Conservation (phyloP, 768 basidiomycete genomes). For the Rhizopogon vinicolor region DNA sequence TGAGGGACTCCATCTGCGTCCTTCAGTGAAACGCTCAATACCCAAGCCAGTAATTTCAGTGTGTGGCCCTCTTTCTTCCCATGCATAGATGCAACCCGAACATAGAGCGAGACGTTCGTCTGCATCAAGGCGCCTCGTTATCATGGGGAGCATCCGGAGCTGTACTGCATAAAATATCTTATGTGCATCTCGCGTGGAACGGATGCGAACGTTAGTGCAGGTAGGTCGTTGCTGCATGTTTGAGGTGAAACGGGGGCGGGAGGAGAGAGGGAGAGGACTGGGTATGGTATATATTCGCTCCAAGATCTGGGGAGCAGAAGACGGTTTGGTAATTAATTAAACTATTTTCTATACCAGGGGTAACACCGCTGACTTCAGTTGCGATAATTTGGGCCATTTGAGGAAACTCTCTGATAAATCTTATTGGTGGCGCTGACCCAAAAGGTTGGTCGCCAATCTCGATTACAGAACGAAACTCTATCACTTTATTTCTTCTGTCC, state of each 20-base stretch:
- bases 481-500: constrained; percentile 37
- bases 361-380: constrained; percentile 14
- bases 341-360: constrained; percentile 24
- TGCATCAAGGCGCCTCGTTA: constrained; percentile 72
- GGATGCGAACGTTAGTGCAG: constrained; percentile 66
- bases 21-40: constrained; percentile 85
- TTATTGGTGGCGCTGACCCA: constrained; percentile 35
- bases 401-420: constrained; percentile 26
- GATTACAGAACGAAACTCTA: constrained; percentile 43
- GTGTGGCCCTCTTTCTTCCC: constrained; percentile 76
- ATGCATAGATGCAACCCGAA: constrained; percentile 43
- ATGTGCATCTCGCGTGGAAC: constrained; percentile 74
- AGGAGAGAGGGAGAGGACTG: constrained; percentile 11
- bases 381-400: constrained; percentile 23
- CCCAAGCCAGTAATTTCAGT: constrained; percentile 74
- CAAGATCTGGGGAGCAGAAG: constrained; percentile 27
- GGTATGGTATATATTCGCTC: constrained; percentile 25
- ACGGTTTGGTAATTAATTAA: constrained; percentile 35
- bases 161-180: constrained; percentile 75
- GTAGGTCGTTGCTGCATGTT: constrained; percentile 68
- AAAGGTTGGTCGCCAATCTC: constrained; percentile 40
- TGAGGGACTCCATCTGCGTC: constrained; percentile 78
- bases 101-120: constrained; percentile 61
- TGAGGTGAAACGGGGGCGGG: constrained; percentile 9
- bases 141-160: constrained; percentile 59